Evolutionary conservation across 2,329 filamentous ascomycete genomes (phyloP), one percentile per base, ranked within the genome.

Genomic region (Epicoccum sorghinum): DNA sequence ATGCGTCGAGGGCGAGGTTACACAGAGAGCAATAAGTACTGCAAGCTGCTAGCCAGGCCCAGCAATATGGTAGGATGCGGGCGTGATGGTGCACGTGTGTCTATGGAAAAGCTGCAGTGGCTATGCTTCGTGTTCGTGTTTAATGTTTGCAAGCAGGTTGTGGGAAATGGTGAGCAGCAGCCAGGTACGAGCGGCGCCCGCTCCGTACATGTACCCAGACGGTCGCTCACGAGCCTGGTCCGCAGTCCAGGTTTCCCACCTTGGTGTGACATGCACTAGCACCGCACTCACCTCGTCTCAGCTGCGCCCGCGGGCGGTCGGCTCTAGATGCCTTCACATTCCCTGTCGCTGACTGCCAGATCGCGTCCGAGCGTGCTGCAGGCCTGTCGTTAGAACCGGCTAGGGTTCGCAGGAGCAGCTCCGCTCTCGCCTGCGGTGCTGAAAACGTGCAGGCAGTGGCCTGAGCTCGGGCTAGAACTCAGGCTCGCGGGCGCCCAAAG

Each of bases 231-330:
- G 36, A 55, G 52, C 46, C 52, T 29, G 46, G 52, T 37, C 52
- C 51, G 18, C 46, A 55, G 52, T 49, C 52, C 40, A 54, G 49
- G 35, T 45, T 54, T 49, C 52, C 43, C 52, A 49, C 52, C 52
- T 55, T 55, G 52, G 52, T 55, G 52, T 55, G 45, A 55, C 52
- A 49, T 48, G 52, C 46, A 49, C 52, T 49, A 55, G 43, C 33
- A 38, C 18, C 18, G 18, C 18, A 18, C 18, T 18, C 18, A 18
- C 33, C 44, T 49, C 52, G 46, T 55, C 52, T 55, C 52, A 55
- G 52, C 52, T 49, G 35, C 29, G 45, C 46, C 45, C 46, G 40
- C 46, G 46, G 36, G 25, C 51, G 35, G 46, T 45, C 40, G 46
- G 52, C 52, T 49, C 52, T 54, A 46, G 52, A 49, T 55, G 46